Conservation (phyloP, 1,284 basidiomycete genomes). For the Puccinia brachypodii region DNA sequence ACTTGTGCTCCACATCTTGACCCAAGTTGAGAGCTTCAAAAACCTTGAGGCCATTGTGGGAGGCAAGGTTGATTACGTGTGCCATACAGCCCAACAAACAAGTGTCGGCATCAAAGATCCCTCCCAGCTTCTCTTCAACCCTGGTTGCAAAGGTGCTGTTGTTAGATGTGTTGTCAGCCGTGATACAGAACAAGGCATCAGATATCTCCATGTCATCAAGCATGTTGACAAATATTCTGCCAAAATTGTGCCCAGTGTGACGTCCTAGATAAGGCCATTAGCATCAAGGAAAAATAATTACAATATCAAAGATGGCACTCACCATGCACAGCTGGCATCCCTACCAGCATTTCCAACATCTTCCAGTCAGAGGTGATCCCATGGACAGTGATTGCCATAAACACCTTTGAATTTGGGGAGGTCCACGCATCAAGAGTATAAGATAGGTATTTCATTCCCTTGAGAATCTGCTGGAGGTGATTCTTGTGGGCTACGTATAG, state of each 20-base stretch:
- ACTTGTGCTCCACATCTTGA: not conserved
- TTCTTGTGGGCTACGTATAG: not conserved
- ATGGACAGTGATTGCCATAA: conserved; percentile 25
- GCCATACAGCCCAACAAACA: conserved; percentile 25
- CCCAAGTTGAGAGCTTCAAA: too few relatives aligned
- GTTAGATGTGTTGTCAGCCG: conserved; percentile 7
- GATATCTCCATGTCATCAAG: not conserved
- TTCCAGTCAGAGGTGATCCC: conserved; percentile 4
- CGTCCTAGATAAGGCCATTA: not conserved
- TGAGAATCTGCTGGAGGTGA: not conserved
- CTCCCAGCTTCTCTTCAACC: not conserved
- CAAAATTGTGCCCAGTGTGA: not conserved
- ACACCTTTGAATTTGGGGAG: not conserved
- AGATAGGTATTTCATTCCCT: not conserved
- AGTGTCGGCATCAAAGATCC: not conserved
- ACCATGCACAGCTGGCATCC: not conserved
- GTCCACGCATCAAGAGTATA: conserved; percentile 2
- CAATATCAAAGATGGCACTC: not conserved
- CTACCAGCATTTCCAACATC: not conserved
- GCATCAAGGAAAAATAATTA: not conserved
- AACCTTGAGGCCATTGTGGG: not conserved
- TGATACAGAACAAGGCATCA: not conserved
- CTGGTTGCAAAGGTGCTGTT: not conserved
- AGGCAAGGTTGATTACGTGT: not conserved
- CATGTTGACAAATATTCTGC: not conserved